Base-by-base conservation (phyloP, 768 basidiomycete species). In the Tylopilus plumbeoviolaceoides region DNA sequence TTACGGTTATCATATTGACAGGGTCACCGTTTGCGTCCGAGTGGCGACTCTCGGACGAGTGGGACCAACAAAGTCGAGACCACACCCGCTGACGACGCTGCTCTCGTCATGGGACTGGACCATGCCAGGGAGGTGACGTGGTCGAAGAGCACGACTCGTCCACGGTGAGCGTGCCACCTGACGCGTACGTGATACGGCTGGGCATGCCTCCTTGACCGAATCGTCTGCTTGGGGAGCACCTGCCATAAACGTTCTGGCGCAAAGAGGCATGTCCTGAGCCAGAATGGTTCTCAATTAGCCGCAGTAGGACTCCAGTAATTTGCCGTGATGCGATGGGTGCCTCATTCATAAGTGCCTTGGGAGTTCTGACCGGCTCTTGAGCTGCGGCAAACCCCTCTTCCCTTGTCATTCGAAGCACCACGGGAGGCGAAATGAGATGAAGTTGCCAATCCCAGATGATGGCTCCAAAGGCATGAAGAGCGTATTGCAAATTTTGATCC, bases 381-480 rank as follows among this genome's bases (percentile, higher is more conserved):
- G 10, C 47, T 50, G 40, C 53, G 49, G 48, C n/a, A 38, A 11
- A 2, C 5, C 30, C 36, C 17, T n/a, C 38, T 11, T 47, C 57
- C 47, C 35, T 51, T 51, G 51, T 23, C 20, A 41, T 41, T 41
- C 48, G 59, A 62, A 58, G 50, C 36, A 8, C 1, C n/a, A 38
- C 36, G 49, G 58, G 63, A 66, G 48, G 58, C 64, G 61, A 63
- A 66, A 63, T 65, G 63, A 53, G 17, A 10, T 41, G 54, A 1
- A 46, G 6, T 36, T 59, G 39, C 56, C 55, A 57, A 44, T 57
- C 45, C 38, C 36, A 31, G 39, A 23, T 8, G 15, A 15, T 35
- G 3, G 6, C 33, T 14, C 33, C n/a, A n/a, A 35, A 35, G 33
- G 11, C 14, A 12, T 6, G 14, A 15, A 33, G 30, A 30, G 7